Percentiles rank a stretch among this genome's conserved stretches.
phyloP scores from a whole-genome alignment of 805 yeast genomes.

The Sugiyamaella boreocaroliniensis region DNA sequence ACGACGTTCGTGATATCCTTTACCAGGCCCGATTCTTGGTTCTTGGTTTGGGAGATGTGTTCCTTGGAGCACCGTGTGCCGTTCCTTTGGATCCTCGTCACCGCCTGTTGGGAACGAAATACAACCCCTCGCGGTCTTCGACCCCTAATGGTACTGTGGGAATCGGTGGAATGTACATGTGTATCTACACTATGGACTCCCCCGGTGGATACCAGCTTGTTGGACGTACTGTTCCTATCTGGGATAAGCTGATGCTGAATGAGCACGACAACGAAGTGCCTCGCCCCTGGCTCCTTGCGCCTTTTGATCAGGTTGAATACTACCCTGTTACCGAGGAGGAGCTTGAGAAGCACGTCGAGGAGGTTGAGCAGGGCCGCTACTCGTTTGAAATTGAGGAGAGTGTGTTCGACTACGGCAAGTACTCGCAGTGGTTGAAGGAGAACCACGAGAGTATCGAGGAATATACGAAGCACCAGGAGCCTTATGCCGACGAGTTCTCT shows the following conservation, averaged over 20 bases:
- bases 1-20: slow-evolving; percentile 72
- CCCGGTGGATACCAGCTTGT: slow-evolving; percentile 98
- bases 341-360: slow-evolving; percentile 61
- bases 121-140: slow-evolving; percentile 92
- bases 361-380: slow-evolving; percentile 75
- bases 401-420: slow-evolving; percentile 75
- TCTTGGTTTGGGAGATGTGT: slow-evolving; percentile 93
- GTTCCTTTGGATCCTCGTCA: slow-evolving; percentile 97
- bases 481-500: slow-evolving; percentile 79
- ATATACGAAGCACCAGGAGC: slow-evolving; percentile 67
- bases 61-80: slow-evolving; percentile 97
- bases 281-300: slow-evolving; percentile 84
- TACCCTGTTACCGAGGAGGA: slow-evolving; percentile 86
- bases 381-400: slow-evolving; percentile 66
- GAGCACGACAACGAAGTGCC: slow-evolving; percentile 37
- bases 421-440: slow-evolving; percentile 68
- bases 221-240: slow-evolving; percentile 94
- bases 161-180: slow-evolving; percentile 98
- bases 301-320: slow-evolving; percentile 92
- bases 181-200: slow-evolving; percentile 95
- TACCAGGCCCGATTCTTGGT: slow-evolving; percentile 89
- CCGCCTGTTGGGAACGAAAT: slow-evolving; percentile 84
- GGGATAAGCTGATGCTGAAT: slow-evolving; percentile 89
- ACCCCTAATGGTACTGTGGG: slow-evolving; percentile 98
- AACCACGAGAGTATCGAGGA: slow-evolving; percentile 63